phyloP scores from a whole-genome alignment of 2,329 filamentous ascomycete species.

The Fusarium camptoceras region DNA sequence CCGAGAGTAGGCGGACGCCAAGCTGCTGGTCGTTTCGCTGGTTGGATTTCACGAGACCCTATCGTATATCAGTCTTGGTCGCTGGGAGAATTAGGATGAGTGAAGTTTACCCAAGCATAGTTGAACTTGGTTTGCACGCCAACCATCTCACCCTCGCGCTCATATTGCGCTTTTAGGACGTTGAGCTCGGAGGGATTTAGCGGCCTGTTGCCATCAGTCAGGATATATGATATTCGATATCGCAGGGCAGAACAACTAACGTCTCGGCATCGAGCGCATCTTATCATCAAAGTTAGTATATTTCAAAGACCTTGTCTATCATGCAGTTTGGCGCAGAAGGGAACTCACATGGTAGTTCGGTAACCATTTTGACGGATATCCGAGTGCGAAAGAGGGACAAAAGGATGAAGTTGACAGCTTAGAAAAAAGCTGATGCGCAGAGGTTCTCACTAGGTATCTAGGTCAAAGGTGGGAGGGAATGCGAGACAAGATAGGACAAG shows the following conservation, averaged over 20 bases:
- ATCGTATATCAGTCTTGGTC: not conserved
- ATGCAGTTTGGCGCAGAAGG: slow-evolving; percentile 28
- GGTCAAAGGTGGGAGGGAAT: not conserved
- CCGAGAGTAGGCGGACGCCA: slow-evolving; percentile 90
- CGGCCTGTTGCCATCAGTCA: slow-evolving; percentile 66
- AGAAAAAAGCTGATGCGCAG: not conserved
- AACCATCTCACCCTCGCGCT: slow-evolving; percentile 97
- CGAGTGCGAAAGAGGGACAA: not conserved
- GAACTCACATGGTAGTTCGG: slow-evolving; percentile 62
- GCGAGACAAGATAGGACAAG: not conserved
- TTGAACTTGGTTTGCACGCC: slow-evolving; percentile 99
- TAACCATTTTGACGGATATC: slow-evolving; percentile 55
- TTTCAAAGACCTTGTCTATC: not conserved
- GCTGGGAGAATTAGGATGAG: not conserved
- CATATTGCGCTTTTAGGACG: slow-evolving; percentile 92
- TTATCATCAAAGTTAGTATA: slow-evolving; percentile 54
- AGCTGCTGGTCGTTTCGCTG: slow-evolving; percentile 88
- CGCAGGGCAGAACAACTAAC: slow-evolving; percentile 59
- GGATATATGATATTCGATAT: slow-evolving; percentile 4
- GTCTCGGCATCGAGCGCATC: slow-evolving; percentile 98
- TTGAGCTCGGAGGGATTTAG: slow-evolving; percentile 92
- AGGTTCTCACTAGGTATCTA: not conserved
- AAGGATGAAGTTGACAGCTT: not conserved
- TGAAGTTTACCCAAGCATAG: slow-evolving; percentile 87
- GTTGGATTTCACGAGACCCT: slow-evolving; percentile 94